Evolutionary conservation across 768 basidiomycete genomes (phyloP).

Genomic region (Psilocybe azurescens): DNA sequence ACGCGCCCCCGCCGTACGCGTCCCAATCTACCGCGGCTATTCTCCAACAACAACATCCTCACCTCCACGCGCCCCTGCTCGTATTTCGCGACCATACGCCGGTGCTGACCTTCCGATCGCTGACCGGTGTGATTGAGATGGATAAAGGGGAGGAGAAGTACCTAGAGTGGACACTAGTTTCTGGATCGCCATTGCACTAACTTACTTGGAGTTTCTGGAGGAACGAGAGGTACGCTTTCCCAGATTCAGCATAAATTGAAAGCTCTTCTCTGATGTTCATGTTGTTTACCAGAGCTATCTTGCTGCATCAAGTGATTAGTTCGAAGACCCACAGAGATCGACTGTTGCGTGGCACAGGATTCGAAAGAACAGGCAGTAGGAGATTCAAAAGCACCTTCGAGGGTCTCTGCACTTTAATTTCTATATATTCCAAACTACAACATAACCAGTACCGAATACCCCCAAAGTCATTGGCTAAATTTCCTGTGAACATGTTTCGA

Average conservation of each 20-base stretch:
- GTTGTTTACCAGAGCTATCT: conserved; percentile 52
- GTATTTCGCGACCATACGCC: conserved; percentile 79
- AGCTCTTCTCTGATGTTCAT: conserved; percentile 1
- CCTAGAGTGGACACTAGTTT: conserved; percentile 75
- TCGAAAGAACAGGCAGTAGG: too few species aligned
- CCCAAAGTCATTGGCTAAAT: too few species aligned
- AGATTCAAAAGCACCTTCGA: too few species aligned
- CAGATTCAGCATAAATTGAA: background rate
- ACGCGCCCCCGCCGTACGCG: conserved; percentile 44
- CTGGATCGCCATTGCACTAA: conserved; percentile 76
- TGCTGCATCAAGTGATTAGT: conserved; percentile 53
- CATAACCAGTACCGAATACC: too few species aligned
- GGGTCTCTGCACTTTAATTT: too few species aligned
- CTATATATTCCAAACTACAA: too few species aligned
- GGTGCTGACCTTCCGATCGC: conserved; percentile 58
- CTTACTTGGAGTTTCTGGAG: conserved; percentile 78
- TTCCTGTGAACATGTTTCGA: too few species aligned
- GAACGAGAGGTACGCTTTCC: conserved; percentile 70
- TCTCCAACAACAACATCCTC: conserved; percentile 14
- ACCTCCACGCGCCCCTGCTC: conserved; percentile 47
- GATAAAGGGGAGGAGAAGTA: conserved; percentile 57
- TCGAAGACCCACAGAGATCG: too few species aligned
- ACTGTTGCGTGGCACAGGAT: too few species aligned
- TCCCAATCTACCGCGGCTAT: conserved; percentile 20
- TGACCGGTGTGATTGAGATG: conserved; percentile 69